Percentiles rank a stretch among this genome's conserved stretches.
These are phyloP conservation scores for Clitopilus hobsonii DNA, from an alignment of 768 basidiomycete species.

Conservation along the genomic window DNA sequence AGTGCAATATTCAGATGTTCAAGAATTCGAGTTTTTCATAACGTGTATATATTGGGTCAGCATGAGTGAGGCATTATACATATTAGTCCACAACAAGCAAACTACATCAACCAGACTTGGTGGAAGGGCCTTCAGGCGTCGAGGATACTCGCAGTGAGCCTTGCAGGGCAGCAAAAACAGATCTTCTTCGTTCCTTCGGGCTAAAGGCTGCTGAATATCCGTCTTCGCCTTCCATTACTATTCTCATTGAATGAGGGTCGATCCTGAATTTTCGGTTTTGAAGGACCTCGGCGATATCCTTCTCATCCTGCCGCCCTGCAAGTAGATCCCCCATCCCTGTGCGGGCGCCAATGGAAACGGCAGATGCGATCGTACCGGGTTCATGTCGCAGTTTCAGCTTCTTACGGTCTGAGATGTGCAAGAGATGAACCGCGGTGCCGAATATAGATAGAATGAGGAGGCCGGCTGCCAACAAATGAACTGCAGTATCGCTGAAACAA, in stretches of 20 bases:
- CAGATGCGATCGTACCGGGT: slow-evolving; percentile 54
- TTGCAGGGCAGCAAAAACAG: slow-evolving; percentile 6
- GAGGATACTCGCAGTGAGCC: background rate
- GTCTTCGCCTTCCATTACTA: slow-evolving; percentile 49
- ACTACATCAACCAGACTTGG: background rate
- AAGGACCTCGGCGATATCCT: slow-evolving; percentile 37
- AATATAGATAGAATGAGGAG: slow-evolving; percentile 41
- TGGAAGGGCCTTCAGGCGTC: background rate
- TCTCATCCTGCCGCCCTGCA: slow-evolving; percentile 31
- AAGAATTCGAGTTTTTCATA: no score
- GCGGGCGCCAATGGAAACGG: slow-evolving; percentile 48
- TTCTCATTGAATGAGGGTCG: slow-evolving; percentile 42
- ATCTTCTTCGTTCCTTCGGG: slow-evolving; percentile 25
- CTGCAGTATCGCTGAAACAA: slow-evolving; percentile 30
- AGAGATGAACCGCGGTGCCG: slow-evolving; percentile 38
- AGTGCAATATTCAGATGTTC: no score
- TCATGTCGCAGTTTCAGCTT: slow-evolving; percentile 39
- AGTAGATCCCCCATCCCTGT: slow-evolving; percentile 44
- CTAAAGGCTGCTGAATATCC: slow-evolving; percentile 38
- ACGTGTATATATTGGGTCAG: no score
- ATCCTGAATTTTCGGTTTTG: slow-evolving; percentile 45
- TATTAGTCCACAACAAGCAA: no score
- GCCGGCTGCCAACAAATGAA: slow-evolving; percentile 36
- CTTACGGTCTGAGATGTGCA: slow-evolving; percentile 40
- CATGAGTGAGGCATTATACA: no score